Conservation (phyloP, 106 monocot genomes). For the Chionographis japonica region DNA sequence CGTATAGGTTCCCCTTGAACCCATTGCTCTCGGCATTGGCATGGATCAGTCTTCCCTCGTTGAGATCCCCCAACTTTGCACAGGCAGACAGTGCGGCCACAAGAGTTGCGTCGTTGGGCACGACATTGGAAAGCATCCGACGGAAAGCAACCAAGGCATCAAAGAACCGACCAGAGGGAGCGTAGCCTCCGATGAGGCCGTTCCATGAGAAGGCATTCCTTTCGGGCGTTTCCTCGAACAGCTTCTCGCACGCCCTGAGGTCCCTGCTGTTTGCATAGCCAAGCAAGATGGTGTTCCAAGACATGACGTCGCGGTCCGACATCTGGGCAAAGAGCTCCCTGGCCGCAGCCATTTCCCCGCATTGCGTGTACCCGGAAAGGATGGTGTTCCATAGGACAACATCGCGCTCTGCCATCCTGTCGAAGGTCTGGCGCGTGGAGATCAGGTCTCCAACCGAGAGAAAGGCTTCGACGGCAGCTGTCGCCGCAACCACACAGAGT, state of each 20-base stretch:
- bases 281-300: constrained; percentile 61
- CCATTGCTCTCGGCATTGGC: constrained; percentile 23
- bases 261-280: constrained; percentile 32
- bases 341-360: constrained; percentile 36
- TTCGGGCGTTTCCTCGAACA: constrained; percentile 49
- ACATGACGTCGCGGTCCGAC: constrained; percentile 38
- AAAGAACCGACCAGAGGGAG: constrained; percentile 10
- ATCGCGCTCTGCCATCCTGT: constrained; percentile 27
- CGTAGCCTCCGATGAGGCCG: constrained; percentile 41
- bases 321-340: constrained; percentile 39
- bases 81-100: constrained; percentile 44
- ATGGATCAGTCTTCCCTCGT: constrained; percentile 48
- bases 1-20: constrained; percentile 18
- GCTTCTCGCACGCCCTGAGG: constrained; percentile 26
- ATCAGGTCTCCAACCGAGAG: constrained; percentile 25
- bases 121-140: constrained; percentile 27
- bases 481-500: constrained; percentile 40
- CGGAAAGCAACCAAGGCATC: constrained; percentile 29
- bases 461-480: constrained; percentile 33
- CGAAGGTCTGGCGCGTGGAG: constrained; percentile 25
- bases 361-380: constrained; percentile 33
- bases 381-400: constrained; percentile 51
- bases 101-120: constrained; percentile 54
- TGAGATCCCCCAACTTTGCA: constrained; percentile 33
- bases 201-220: constrained; percentile 74